Base-by-base conservation (phyloP, 2,329 filamentous ascomycete genomes). In the Fusarium coicis region DNA sequence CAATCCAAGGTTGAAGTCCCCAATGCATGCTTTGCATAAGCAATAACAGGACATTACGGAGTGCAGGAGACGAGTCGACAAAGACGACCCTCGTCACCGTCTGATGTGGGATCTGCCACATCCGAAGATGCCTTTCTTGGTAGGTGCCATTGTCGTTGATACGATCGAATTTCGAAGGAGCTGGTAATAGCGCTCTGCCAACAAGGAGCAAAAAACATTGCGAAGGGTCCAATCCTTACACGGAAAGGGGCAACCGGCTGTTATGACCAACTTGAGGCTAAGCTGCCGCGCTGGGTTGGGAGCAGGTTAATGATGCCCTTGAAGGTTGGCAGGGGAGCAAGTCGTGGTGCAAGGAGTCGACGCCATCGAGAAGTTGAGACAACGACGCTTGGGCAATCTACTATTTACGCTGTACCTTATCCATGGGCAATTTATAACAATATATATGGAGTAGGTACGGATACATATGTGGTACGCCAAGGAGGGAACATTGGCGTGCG, bases 271-370 rank as follows among this genome's bases (percentile, higher is more conserved):
- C 50, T 40, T 50, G 58, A 54, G 50, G 50, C 50, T 50, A 37
- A 36, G 23, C 56, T 66, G 60, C 30, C 30, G 30, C 8, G 64
- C 64, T 72, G 30, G n/a, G 74, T 74, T 52, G 63, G 61, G 70
- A 37, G n/a, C 26, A 44, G 49, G 44, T 30, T 34, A 52, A 58
- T 59, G 47, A 54, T 34, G 57, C 52, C 49, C 39, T 63, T 64
- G 40, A 44, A 37, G 49, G 63, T 74, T 68, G 71, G 50, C 63
- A 71, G 55, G 70, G 71, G 50, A 57, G 58, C 58, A 61, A 59
- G 43, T 47, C 47, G 50, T 52, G 23, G 44, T 30, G 46, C 42
- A 53, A 55, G 39, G 46, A 66, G 37, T 37, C 26, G 32, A 30
- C 30, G 21, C 9, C 21, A 37, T 42, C 36, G 30, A 46, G 28